These are phyloP conservation scores for Casuarina glauca DNA, from an alignment of 306 rosid species.

Conservation along the genomic window DNA sequence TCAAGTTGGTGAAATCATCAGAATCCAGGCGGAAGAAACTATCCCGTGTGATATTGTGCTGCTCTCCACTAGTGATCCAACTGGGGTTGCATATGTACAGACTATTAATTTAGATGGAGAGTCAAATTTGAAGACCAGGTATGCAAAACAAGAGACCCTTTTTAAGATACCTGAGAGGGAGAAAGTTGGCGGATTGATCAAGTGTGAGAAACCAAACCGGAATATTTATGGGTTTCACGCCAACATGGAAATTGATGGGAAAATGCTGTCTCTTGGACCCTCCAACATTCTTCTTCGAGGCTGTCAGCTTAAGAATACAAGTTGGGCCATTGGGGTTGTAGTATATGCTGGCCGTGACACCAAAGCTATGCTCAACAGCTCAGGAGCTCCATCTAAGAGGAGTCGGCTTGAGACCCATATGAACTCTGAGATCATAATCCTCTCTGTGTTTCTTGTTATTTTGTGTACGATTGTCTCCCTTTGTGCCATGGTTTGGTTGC, in stretches of 20 bases:
- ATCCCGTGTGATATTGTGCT: conserved; percentile 93
- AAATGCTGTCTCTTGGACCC: conserved; percentile 81
- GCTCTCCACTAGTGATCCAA: conserved; percentile 87
- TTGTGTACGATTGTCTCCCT: conserved; percentile 69
- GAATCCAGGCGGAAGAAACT: conserved; percentile 55
- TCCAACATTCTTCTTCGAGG: conserved; percentile 88
- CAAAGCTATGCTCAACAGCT: conserved; percentile 86
- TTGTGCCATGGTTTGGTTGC: conserved; percentile 85
- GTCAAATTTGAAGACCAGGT: conserved; percentile 91
- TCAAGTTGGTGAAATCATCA: conserved; percentile 79
- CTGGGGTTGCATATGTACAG: conserved; percentile 95
- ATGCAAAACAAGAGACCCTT: conserved; percentile 91
- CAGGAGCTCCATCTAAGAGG: conserved; percentile 97
- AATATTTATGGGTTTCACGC: conserved; percentile 92
- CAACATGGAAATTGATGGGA: conserved; percentile 76
- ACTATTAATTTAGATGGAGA: conserved; percentile 92
- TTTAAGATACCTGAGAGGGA: conserved; percentile 60
- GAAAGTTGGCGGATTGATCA: conserved; percentile 57
- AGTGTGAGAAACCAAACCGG: conserved; percentile 93
- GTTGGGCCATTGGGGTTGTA: conserved; percentile 78
- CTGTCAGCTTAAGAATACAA: conserved; percentile 85
- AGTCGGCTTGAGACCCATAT: conserved; percentile 88
- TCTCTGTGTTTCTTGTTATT: conserved; percentile 67
- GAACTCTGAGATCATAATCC: conserved; percentile 83
- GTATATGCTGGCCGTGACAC: conserved; percentile 94